Evolutionary conservation across 1,139 yeast genomes (phyloP).

Genomic region (Hemisphaericaspora xylanilytica): DNA sequence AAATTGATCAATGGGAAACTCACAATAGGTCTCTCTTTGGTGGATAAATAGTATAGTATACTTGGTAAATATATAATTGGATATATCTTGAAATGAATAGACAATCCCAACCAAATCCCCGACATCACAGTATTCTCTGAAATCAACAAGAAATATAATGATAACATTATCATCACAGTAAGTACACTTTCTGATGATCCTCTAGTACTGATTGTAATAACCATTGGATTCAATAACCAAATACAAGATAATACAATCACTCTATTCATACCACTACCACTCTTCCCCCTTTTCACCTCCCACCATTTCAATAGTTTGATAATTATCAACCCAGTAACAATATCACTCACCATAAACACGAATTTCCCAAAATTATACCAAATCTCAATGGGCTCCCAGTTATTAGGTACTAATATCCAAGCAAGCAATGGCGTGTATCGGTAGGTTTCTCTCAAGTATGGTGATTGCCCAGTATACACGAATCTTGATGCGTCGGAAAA

Average conservation of each 20-base stretch:
- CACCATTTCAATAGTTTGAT: slow-evolving; percentile 29
- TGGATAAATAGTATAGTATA: slow-evolving; percentile 32
- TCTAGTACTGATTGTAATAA: slow-evolving; percentile 84
- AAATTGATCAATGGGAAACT: slow-evolving; percentile 32
- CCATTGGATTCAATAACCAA: slow-evolving; percentile 96
- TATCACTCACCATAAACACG: slow-evolving; percentile 72
- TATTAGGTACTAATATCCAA: slow-evolving; percentile 74
- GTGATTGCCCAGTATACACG: slow-evolving; percentile 63
- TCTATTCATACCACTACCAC: slow-evolving; percentile 14
- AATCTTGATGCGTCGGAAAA: slow-evolving; percentile 87
- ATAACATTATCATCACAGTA: slow-evolving; percentile 69
- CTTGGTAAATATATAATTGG: slow-evolving; percentile 82
- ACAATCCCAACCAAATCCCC: slow-evolving; percentile 69
- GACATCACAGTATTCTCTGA: slow-evolving; percentile 38
- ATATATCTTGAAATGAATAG: slow-evolving; percentile 88
- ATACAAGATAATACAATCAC: slow-evolving; percentile 44
- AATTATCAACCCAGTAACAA: slow-evolving; percentile 74
- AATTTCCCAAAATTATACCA: slow-evolving; percentile 76
- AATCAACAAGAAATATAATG: slow-evolving; percentile 46
- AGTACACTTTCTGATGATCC: slow-evolving; percentile 92
- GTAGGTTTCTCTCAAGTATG: slow-evolving; percentile 83
- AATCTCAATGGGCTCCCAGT: slow-evolving; percentile 28
- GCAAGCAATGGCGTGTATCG: slow-evolving; percentile 89
- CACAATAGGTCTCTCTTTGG: slow-evolving; percentile 20
- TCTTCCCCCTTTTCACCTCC: neutral